Evolutionary conservation across 2,329 filamentous ascomycete species (phyloP), one percentile per base, ranked within the genome.

Genomic region (Botryosphaeria agaves): DNA sequence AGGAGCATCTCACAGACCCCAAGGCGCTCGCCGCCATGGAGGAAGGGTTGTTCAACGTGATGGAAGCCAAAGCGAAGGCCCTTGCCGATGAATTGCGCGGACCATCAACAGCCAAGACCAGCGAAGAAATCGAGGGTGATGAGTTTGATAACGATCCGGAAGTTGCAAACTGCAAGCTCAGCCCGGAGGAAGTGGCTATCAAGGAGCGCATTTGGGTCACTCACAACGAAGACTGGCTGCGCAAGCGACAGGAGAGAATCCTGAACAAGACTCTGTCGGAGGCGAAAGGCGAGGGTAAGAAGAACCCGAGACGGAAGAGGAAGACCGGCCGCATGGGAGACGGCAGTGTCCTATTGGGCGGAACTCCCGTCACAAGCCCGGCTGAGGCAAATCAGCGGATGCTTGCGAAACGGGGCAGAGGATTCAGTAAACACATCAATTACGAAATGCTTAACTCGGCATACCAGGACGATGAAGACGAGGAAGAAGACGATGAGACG

Each of bases 191-290:
- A 55, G 70, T 76, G 2, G 69, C 69, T 19, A 71, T 84, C 46
- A 95, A 94, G 51, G 85, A 94, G 51, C 72, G 74, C 35, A 80
- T 95, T 31, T 98, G 89, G 89, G 74, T 92, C 26, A 85, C 87
- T 35, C 76, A 85, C 48, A 95, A 98, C 53, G 84, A 89, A 49
- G 83, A 91, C 41, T 98, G 85, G 69, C 64, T 98, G 23, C 79
- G 87, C 6, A 69, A 74, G 29, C 78, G 91, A 47, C 84, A 94
- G 46, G 73, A 80, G 36, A 92, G 89, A 52, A 65, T 78, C 5
- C 76, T 91, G 33, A 70, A 78, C 23, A 69, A 74, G 35, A 81
- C 84, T 20, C 51, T 72, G 12, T 61, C 61, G n/a, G 63, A 66
- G 36, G 62, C 61, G 8, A 57, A 60, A 19, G 59, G 62, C 31